Conservation (phyloP, 1,284 basidiomycete genomes). For the Ganoderma lingzhi region DNA sequence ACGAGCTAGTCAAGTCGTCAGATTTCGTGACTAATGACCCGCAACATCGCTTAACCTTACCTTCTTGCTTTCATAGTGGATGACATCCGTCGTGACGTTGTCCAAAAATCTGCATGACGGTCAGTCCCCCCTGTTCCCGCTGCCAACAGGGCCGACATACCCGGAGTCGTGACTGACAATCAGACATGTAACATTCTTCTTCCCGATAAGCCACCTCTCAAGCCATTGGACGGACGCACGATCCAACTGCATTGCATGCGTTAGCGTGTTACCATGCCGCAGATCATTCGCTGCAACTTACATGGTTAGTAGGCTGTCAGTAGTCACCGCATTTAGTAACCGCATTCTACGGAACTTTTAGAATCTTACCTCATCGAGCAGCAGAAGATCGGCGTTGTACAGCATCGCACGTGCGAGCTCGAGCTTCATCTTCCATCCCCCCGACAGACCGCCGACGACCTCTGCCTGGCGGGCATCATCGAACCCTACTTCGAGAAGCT, state of each 20-base stretch:
- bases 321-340: conserved; percentile 28
- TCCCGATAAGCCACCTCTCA: conserved; percentile 86
- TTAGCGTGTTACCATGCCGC: conserved; percentile 27
- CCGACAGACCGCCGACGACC: conserved; percentile 90
- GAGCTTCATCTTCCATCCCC: conserved; percentile 99
- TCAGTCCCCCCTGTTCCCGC: conserved; percentile 18
- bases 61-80: conserved; percentile 98
- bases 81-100: conserved; percentile 97
- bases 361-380: conserved; percentile 80
- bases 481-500: conserved; percentile 91
- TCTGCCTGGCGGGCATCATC: conserved; percentile 88
- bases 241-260: conserved; percentile 67
- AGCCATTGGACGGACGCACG: conserved; percentile 93
- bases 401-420: conserved; percentile 95
- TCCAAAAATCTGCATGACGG: conserved; percentile 81
- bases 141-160: conserved; percentile 50
- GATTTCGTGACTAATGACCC: conserved; percentile 5
- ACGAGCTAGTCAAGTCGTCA: conserved; percentile 64
- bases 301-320: conserved; percentile 89
- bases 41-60: conserved; percentile 42
- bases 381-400: conserved; percentile 93
- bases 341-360: conserved; percentile 9
- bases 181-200: conserved; percentile 89
- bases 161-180: conserved; percentile 98
- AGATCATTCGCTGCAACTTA: conserved; percentile 50